Conservation (phyloP, 495 filamentous ascomycete genomes). For the Hypoxylon intermedium region DNA sequence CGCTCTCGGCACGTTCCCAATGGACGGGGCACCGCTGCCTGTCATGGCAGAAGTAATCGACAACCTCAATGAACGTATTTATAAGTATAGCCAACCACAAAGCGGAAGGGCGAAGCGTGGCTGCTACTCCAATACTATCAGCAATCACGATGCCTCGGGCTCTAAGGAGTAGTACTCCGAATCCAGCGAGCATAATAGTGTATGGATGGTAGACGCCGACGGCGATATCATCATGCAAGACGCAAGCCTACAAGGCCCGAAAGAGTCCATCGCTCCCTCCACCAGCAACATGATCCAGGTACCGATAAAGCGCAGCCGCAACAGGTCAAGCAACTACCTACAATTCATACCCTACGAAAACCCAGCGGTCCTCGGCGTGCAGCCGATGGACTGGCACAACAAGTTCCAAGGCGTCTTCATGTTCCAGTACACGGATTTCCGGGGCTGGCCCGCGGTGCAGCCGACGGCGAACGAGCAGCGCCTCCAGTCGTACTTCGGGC, state of each 20-base stretch:
- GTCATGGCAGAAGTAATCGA: no score
- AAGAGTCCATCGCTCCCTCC: neutral
- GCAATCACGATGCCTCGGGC: neutral
- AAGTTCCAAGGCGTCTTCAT: conserved; percentile 15
- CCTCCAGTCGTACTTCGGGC: conserved; percentile 22
- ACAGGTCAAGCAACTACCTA: neutral
- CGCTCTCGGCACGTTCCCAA: no score
- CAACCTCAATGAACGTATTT: no score
- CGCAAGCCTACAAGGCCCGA: neutral
- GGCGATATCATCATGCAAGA: conserved; percentile 31
- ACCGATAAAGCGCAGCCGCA: conserved; percentile 14
- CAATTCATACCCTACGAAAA: conserved; percentile 33
- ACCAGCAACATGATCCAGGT: conserved; percentile 2
- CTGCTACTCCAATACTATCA: no score
- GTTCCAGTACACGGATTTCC: conserved; percentile 35
- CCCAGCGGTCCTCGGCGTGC: conserved; percentile 34
- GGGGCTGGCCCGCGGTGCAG: conserved; percentile 30
- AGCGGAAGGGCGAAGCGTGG: no score
- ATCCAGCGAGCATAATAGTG: neutral
- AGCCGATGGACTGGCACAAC: conserved; percentile 16
- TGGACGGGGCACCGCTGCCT: neutral
- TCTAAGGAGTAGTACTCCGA: conserved; percentile 24
- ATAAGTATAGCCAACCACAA: no score
- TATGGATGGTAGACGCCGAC: conserved; percentile 1
- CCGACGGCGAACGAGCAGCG: conserved; percentile 7